A percentile compares a stretch with the other conserved stretches of the same genome.
These are phyloP conservation scores for Solanum pennellii DNA, from an alignment of 257 asterid species.

Conservation along the genomic window DNA sequence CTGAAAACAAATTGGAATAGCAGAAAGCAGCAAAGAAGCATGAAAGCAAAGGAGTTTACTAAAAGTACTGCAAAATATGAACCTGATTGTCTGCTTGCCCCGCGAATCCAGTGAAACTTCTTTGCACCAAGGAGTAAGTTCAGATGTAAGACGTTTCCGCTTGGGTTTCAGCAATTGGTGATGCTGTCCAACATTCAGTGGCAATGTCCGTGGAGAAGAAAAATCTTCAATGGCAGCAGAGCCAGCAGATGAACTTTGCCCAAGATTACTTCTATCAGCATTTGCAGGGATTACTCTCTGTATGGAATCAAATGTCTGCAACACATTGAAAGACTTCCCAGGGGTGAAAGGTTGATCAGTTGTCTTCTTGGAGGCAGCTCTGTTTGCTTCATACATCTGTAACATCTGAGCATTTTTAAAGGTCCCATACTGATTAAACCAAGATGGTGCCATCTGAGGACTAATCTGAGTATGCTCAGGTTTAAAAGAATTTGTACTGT, in stretches of 20 bases:
- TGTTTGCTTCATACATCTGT: constrained; percentile 26
- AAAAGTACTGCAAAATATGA: not conserved
- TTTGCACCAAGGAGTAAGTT: constrained; percentile 52
- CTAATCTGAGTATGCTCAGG: constrained; percentile 25
- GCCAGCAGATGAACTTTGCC: constrained; percentile 20
- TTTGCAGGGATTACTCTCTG: constrained; percentile 28
- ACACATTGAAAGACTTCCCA: constrained; percentile 27
- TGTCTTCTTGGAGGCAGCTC: constrained; percentile 17
- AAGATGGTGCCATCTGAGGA: constrained; percentile 85
- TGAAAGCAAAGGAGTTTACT: not conserved
- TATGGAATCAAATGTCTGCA: constrained; percentile 26
- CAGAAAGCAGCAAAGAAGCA: not conserved
- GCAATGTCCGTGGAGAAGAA: constrained; percentile 23
- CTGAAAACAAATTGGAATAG: constrained; percentile 2
- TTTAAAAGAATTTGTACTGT: constrained; percentile 5
- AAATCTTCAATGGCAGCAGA: constrained; percentile 17
- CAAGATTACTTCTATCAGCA: constrained; percentile 12
- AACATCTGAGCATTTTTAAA: constrained; percentile 47
- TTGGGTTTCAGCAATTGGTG: constrained; percentile 25
- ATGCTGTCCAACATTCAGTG: constrained; percentile 18
- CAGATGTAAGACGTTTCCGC: constrained; percentile 39
- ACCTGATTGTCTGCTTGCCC: constrained; percentile 43
- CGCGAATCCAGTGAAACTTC: constrained; percentile 36
- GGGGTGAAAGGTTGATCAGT: constrained; percentile 26
- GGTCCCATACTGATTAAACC: constrained; percentile 70